These are phyloP conservation scores for Candida tropicalis DNA, from an alignment of 1,139 yeast genomes.

Conservation along the genomic window DNA sequence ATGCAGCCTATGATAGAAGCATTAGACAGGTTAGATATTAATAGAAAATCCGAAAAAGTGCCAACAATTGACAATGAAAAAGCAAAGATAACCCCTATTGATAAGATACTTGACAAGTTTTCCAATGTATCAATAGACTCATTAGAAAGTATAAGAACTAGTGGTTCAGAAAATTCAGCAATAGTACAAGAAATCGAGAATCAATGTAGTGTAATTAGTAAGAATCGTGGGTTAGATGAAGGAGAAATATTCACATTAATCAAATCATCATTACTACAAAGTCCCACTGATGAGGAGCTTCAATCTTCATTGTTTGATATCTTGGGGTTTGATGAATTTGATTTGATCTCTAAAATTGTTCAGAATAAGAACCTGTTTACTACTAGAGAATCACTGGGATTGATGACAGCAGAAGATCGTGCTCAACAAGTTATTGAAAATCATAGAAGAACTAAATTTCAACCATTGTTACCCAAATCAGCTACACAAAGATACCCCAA, in stretches of 20 bases:
- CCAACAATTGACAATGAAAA: slow-evolving; percentile 40
- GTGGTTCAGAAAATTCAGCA: slow-evolving; percentile 19
- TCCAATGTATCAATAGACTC: slow-evolving; percentile 32
- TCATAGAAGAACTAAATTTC: slow-evolving; percentile 51
- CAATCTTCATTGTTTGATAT: slow-evolving; percentile 74
- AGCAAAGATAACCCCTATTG: slow-evolving; percentile 30
- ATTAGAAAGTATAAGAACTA: slow-evolving; percentile 26
- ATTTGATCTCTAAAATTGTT: slow-evolving; percentile 67
- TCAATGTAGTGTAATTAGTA: slow-evolving; percentile 33
- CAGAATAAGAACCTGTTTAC: slow-evolving; percentile 46
- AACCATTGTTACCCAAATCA: slow-evolving; percentile 49
- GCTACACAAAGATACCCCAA: slow-evolving; percentile 73
- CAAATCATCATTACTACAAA: slow-evolving; percentile 27
- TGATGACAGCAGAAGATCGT: slow-evolving; percentile 60
- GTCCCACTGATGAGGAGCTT: slow-evolving; percentile 57
- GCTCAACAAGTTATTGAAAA: slow-evolving; percentile 60
- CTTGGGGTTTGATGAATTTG: slow-evolving; percentile 84
- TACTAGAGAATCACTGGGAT: slow-evolving; percentile 21
- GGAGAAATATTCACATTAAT: slow-evolving; percentile 28
- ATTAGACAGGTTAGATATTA: slow-evolving; percentile 33
- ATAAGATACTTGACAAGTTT: slow-evolving; percentile 30
- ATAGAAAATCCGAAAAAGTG: slow-evolving; percentile 22
- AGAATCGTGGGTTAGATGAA: slow-evolving; percentile 27
- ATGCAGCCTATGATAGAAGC: slow-evolving; percentile 66
- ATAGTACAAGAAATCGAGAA: slow-evolving; percentile 22